Base-by-base conservation (phyloP, 192 early-diverging fungal genomes). In the Backusella parvicylindrica region DNA sequence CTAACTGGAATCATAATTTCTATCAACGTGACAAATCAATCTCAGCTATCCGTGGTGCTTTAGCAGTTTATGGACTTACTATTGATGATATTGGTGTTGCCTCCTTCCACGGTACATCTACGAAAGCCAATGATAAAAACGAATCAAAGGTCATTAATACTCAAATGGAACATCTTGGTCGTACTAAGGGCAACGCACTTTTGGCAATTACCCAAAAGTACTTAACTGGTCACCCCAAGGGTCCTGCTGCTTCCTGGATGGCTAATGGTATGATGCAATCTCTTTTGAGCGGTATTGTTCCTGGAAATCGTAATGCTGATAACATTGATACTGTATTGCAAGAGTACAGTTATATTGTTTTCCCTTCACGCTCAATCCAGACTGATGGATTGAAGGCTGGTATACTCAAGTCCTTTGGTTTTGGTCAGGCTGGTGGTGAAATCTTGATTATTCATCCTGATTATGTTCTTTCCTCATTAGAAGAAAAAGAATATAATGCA, bases 221-320 rank as follows among this genome's bases (percentile, higher is more conserved):
- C 79, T 86, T 98, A 64, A 98, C 97, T 31, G 97, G 97, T 71
- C 97, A 98, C 74, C 97, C 97, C 60, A 98, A 98, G 92, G 97
- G 93, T 66, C 92, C 97, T 23, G 97, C 97, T 36, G 97, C 95
- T 63, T 94, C 94, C 4, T 98, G 96, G 96, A 97, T 97, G 96
- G 89, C 95, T 78, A 98, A 96, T 88, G 93, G 96, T 76, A 88
- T 94, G 35, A 78, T 98, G 35, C 95, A 98, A 81, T 81, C 87
- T 63, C 82, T 98, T 40, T 90, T 93, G 72, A 92, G 90, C 30
- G 94, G 96, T 79, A 82, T 97, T 49, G 87, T 97, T 70, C 96
- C 95, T 12, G 96, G 96, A 49, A 98, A 98, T 84, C 93, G 95
- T 75, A 95, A 95, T 82, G 86, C 91, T 40, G 94, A 95, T 83